Evolutionary conservation across 208 protist species (phyloP), one percentile per base, ranked within the genome.

Genomic region (Trypanosoma platydactyli): DNA sequence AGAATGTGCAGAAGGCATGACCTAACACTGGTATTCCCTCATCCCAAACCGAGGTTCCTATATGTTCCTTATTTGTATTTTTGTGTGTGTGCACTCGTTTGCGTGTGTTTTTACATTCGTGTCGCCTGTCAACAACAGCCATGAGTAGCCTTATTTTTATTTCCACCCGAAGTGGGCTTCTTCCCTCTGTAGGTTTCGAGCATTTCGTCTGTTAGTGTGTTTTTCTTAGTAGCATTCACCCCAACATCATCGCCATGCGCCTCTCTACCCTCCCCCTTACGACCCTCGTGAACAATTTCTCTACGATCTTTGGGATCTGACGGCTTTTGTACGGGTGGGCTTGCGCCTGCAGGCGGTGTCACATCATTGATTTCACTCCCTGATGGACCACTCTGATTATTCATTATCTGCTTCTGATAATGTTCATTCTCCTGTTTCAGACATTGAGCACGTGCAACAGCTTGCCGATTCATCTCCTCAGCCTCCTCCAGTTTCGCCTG

Each of bases 131-230:
- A 84, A 38, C 67, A 85, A 63, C 80, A 84, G 22, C 71, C 63
- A 16, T 81, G 84, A 13, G 73, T 64, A 64, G 86, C 86, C 18
- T 68, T 46, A 5, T 69, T 64, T 25, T 18, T 44, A 3, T 12
- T 51, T 24, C 18, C 25, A n/a, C n/a, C 29, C 13, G 44, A 30
- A 13, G 25, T 24, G 38, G 11, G 46, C n/a, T 49, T 20, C 11
- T 18, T 33, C 22, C 15, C 30, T 13, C 22, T 35, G 40, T 25
- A 48, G 12, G 30, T 41, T 16, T 38, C 45, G 25, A 40, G 22
- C 38, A 53, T 22, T 5, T 63, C 44, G 11, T 66, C 33, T 30
- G 40, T 53, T 13, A 30, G 48, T 22, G 33, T 49, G 2, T 70
- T 48, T 4, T 54, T 38, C 25, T 45, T 62, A 42, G 65, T 62